These are phyloP conservation scores for Sugiyamaella chiloensis DNA, from an alignment of 805 yeast genomes.

Conservation along the genomic window DNA sequence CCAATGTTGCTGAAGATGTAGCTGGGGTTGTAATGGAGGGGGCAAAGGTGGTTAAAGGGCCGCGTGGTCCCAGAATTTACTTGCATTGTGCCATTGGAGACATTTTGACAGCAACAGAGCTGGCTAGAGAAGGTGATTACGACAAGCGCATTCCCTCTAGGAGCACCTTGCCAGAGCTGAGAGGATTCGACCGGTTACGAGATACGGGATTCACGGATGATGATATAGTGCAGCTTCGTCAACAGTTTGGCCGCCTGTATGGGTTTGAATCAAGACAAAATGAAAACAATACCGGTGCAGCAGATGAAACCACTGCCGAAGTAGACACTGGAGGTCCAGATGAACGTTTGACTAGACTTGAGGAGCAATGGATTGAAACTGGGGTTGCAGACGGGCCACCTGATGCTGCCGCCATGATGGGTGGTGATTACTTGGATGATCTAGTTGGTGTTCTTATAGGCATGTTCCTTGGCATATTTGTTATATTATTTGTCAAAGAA, in stretches of 20 bases:
- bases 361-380: slow-evolving; percentile 85
- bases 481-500: slow-evolving; percentile 55
- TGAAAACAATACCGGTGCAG: not conserved
- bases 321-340: slow-evolving; percentile 17
- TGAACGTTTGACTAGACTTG: slow-evolving; percentile 52
- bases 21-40: slow-evolving; percentile 27
- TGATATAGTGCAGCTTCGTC: slow-evolving; percentile 68
- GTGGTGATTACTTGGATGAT: slow-evolving; percentile 58
- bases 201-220: slow-evolving; percentile 79
- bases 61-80: slow-evolving; percentile 40
- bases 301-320: slow-evolving; percentile 3
- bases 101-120: slow-evolving; percentile 49
- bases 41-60: slow-evolving; percentile 7
- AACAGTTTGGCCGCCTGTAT: slow-evolving; percentile 70
- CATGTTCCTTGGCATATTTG: slow-evolving; percentile 68
- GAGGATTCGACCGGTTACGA: slow-evolving; percentile 81
- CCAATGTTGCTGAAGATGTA: slow-evolving; percentile 53
- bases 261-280: slow-evolving; percentile 37
- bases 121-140: slow-evolving; percentile 55
- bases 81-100: slow-evolving; percentile 81
- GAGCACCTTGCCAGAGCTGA: slow-evolving; percentile 61
- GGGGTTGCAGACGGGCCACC: slow-evolving; percentile 55
- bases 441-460: slow-evolving; percentile 72
- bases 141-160: slow-evolving; percentile 50
- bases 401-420: slow-evolving; percentile 43